These are phyloP conservation scores for Globisporangium paroecandrum DNA, from an alignment of 352 stramenopile species.

Conservation along the genomic window DNA sequence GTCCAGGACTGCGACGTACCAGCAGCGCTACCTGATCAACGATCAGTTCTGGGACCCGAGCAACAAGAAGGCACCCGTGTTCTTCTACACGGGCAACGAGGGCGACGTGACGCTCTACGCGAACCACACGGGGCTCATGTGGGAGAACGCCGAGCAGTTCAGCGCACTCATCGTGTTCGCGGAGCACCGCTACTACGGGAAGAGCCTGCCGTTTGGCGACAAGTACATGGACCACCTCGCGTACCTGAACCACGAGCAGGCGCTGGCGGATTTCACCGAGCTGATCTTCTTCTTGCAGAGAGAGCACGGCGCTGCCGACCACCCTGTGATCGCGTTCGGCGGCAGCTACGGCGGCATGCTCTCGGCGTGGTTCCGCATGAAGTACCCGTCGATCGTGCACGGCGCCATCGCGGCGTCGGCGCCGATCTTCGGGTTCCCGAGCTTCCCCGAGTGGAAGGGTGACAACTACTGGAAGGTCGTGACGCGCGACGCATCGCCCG, in stretches of 20 bases:
- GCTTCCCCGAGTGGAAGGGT: slow-evolving; percentile 55
- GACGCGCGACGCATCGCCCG: slow-evolving; percentile 65
- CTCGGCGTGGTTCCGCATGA: slow-evolving; percentile 92
- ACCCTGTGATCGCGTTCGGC: slow-evolving; percentile 93
- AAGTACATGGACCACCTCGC: slow-evolving; percentile 70
- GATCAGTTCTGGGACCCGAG: slow-evolving; percentile 74
- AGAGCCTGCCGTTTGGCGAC: slow-evolving; percentile 75
- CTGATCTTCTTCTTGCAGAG: slow-evolving; percentile 86
- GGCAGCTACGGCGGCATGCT: slow-evolving; percentile 97
- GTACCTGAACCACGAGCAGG: slow-evolving; percentile 90
- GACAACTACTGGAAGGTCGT: slow-evolving; percentile 85
- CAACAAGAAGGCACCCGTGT: slow-evolving; percentile 74
- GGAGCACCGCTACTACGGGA: slow-evolving; percentile 96
- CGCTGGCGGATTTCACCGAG: slow-evolving; percentile 90
- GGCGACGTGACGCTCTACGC: slow-evolving; percentile 92
- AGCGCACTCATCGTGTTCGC: slow-evolving; percentile 92
- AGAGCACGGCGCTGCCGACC: slow-evolving; percentile 60
- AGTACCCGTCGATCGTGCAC: slow-evolving; percentile 90
- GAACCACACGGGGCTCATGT: slow-evolving; percentile 94
- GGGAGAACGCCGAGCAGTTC: slow-evolving; percentile 89
- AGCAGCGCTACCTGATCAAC: slow-evolving; percentile 90
- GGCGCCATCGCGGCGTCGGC: slow-evolving; percentile 93
- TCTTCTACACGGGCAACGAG: slow-evolving; percentile 95
- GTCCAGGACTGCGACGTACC: slow-evolving; percentile 53
- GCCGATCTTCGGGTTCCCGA: slow-evolving; percentile 89